Evolutionary conservation across 148 eudicot species (phyloP).

Genomic region (Vaccinium macrocarpon): DNA sequence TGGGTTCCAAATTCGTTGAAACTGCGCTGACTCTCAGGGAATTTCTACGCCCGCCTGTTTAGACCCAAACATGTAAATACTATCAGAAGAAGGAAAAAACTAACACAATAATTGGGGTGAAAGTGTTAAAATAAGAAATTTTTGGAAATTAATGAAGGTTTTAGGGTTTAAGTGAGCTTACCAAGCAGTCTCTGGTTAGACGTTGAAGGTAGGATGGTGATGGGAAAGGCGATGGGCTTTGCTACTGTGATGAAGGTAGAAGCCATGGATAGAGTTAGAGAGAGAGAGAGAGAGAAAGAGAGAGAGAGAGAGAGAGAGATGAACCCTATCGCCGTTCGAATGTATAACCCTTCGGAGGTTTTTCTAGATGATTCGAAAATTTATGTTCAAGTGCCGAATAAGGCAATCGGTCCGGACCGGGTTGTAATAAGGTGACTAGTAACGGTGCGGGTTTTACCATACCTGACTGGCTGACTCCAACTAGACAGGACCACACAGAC

Average conservation of each 20-base stretch:
- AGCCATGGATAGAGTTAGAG: slow-evolving; percentile 85
- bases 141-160: too few species aligned
- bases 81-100: background rate
- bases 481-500: too few species aligned
- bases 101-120: background rate
- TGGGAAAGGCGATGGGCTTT: slow-evolving; percentile 37
- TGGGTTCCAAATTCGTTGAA: slow-evolving; percentile 58
- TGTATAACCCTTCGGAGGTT: background rate
- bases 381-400: background rate
- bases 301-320: slow-evolving; percentile 6
- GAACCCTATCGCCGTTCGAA: background rate
- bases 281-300: slow-evolving; percentile 6
- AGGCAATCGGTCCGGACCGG: too few species aligned
- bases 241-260: slow-evolving; percentile 39
- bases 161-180: slow-evolving; percentile 17
- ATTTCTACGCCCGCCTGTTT: slow-evolving; percentile 44
- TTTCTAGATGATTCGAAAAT: slow-evolving; percentile 7
- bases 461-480: too few species aligned
- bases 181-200: slow-evolving; percentile 34
- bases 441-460: too few species aligned
- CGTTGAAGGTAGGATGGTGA: slow-evolving; percentile 20
- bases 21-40: slow-evolving; percentile 55
- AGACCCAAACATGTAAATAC: background rate
- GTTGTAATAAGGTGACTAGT: too few species aligned
- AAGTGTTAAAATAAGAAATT: background rate